A percentile compares a stretch with the other conserved stretches of the same genome.
Evolutionary conservation across 2,329 filamentous ascomycete genomes (phyloP).

Genomic region (Scedosporium apiospermum): DNA sequence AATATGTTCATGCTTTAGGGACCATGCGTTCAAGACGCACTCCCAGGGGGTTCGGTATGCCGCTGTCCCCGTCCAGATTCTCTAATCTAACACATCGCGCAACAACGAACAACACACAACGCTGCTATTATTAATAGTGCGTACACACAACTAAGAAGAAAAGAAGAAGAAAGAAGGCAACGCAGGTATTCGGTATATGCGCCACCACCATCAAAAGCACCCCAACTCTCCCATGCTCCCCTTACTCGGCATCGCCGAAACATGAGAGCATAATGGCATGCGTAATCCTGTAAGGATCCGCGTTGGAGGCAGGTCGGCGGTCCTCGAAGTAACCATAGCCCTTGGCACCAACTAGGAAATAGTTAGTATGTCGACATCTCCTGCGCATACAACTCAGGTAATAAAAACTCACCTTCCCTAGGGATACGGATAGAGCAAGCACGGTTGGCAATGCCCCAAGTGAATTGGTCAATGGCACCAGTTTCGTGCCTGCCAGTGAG

Average conservation of each 20-base stretch:
- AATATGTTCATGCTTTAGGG: not conserved
- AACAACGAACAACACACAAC: not conserved
- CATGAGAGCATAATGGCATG: conserved; percentile 55
- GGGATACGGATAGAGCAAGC: conserved; percentile 91
- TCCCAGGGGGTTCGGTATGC: not conserved
- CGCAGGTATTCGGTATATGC: not conserved
- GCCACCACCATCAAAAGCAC: not conserved
- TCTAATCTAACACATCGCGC: not conserved
- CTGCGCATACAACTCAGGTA: too few relatives aligned
- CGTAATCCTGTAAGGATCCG: conserved; percentile 74
- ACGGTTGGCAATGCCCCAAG: conserved; percentile 91
- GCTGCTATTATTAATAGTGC: not conserved
- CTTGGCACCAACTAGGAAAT: conserved; percentile 54
- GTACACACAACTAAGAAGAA: not conserved
- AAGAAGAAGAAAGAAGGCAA: not conserved
- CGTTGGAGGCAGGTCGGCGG: conserved; percentile 73
- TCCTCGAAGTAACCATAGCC: conserved; percentile 95
- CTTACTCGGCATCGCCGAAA: conserved; percentile 7
- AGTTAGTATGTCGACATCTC: not conserved
- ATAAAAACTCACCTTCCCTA: conserved; percentile 40
- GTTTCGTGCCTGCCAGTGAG: conserved; percentile 94
- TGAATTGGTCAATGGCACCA: conserved; percentile 85
- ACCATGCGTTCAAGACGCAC: not conserved
- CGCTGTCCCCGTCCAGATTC: not conserved
- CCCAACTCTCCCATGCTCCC: not conserved